Conservation (phyloP, 2,329 filamentous ascomycete genomes). For the Thielaviopsis euricoi region DNA sequence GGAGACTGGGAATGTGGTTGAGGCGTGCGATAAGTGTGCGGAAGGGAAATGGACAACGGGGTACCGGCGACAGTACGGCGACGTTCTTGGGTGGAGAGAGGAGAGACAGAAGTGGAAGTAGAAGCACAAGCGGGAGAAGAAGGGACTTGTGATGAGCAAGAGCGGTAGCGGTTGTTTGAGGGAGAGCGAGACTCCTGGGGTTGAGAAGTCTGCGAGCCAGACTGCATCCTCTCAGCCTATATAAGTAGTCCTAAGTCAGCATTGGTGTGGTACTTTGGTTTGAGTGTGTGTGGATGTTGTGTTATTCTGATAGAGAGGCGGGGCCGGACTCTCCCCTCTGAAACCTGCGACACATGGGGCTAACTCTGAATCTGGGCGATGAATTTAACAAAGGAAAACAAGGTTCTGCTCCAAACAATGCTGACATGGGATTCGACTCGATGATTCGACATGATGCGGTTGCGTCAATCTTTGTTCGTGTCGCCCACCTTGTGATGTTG, state of each 20-base stretch:
- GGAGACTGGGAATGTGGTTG: background rate
- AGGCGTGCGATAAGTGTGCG: background rate
- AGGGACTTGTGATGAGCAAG: slow-evolving; percentile 1
- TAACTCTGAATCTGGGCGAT: background rate
- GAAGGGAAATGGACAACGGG: background rate
- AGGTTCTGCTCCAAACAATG: background rate
- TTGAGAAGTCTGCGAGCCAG: slow-evolving; percentile 1
- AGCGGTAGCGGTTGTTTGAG: background rate
- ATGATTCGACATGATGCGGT: background rate
- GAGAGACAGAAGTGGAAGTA: background rate
- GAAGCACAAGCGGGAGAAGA: background rate
- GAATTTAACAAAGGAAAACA: background rate
- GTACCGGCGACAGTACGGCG: background rate
- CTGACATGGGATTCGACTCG: background rate
- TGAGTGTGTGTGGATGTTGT: background rate
- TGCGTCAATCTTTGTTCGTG: background rate
- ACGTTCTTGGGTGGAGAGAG: background rate
- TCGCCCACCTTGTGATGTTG: background rate
- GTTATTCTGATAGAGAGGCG: background rate
- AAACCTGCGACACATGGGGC: background rate
- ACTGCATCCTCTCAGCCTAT: slow-evolving; percentile 5
- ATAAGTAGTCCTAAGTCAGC: slow-evolving; percentile 2
- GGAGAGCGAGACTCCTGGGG: slow-evolving; percentile 6
- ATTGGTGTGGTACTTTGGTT: background rate
- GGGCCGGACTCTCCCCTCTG: background rate